Evolutionary conservation across 805 yeast genomes (phyloP).

Genomic region (Millerago galiae): DNA sequence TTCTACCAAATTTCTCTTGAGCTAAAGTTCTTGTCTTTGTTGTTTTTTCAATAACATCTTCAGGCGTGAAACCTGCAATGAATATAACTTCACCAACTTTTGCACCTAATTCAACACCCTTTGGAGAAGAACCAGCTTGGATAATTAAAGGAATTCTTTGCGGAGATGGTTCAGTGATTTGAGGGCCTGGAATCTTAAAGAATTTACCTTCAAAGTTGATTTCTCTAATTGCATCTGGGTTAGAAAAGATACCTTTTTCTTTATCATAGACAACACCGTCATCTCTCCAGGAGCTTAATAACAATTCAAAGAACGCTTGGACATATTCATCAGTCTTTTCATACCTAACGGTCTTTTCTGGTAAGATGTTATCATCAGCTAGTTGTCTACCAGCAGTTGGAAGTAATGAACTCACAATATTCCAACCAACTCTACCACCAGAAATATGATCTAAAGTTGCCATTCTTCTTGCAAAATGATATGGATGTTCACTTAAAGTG

Average conservation of each 20-base stretch:
- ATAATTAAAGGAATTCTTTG: slow-evolving; percentile 39
- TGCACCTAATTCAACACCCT: slow-evolving; percentile 38
- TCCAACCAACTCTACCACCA: slow-evolving; percentile 43
- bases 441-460: slow-evolving; percentile 41
- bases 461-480: slow-evolving; percentile 36
- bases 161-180: slow-evolving; percentile 36
- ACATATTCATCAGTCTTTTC: slow-evolving; percentile 38
- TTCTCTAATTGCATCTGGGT: slow-evolving; percentile 34
- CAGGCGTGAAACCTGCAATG: slow-evolving; percentile 30
- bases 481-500: slow-evolving; percentile 40
- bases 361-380: slow-evolving; percentile 30
- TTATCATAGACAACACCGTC: slow-evolving; percentile 27
- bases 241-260: slow-evolving; percentile 29
- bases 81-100: slow-evolving; percentile 38
- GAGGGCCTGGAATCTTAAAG: slow-evolving; percentile 34
- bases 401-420: slow-evolving; percentile 36
- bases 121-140: slow-evolving; percentile 41
- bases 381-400: slow-evolving; percentile 39
- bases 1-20: slow-evolving; percentile 30
- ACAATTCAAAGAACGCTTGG: slow-evolving; percentile 33
- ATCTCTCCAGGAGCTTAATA: slow-evolving; percentile 39
- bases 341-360: slow-evolving; percentile 38
- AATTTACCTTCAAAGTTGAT: slow-evolving; percentile 36
- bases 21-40: slow-evolving; percentile 30
- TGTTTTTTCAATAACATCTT: slow-evolving; percentile 25